Conservation (phyloP, 2,329 filamentous ascomycete species). For the Parafenestella ontariensis region DNA sequence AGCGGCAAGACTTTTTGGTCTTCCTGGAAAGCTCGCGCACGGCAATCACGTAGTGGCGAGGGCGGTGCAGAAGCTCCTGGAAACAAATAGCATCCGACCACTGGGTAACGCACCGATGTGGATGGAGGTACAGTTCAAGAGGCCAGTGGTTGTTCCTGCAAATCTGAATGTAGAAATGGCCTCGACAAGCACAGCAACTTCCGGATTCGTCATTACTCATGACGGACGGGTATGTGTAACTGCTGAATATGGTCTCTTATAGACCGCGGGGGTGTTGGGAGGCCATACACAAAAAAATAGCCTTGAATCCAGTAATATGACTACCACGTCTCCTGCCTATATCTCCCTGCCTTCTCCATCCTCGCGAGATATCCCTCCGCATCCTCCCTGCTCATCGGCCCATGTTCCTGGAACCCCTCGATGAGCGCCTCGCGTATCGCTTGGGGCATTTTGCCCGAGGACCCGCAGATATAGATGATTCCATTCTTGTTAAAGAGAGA, state of each 20-base stretch:
- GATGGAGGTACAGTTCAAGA: slow-evolving; percentile 10
- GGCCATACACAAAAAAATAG: too few species aligned
- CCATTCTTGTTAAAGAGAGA: slow-evolving; percentile 61
- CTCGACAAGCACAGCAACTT: background rate
- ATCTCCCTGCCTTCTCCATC: slow-evolving; percentile 69
- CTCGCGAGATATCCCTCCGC: slow-evolving; percentile 63
- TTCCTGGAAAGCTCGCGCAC: slow-evolving; percentile 11
- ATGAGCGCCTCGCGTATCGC: slow-evolving; percentile 71
- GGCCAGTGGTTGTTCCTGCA: slow-evolving; percentile 4
- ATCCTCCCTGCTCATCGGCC: slow-evolving; percentile 51
- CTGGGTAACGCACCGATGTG: background rate
- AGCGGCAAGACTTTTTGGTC: slow-evolving; percentile 4
- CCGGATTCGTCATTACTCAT: background rate
- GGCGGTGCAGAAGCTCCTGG: background rate
- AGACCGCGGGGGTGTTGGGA: too few species aligned
- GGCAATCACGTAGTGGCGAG: slow-evolving; percentile 10
- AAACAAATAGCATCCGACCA: background rate
- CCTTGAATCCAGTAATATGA: too few species aligned
- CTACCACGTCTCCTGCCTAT: slow-evolving; percentile 75
- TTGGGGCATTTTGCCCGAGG: slow-evolving; percentile 74
- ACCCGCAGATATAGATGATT: slow-evolving; percentile 65
- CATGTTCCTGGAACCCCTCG: slow-evolving; percentile 62
- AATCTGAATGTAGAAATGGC: background rate
- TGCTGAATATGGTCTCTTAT: background rate
- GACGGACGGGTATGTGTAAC: slow-evolving; percentile 1